Conservation (phyloP, 1,139 yeast species). For the Blastobotrys malaysiensis region DNA sequence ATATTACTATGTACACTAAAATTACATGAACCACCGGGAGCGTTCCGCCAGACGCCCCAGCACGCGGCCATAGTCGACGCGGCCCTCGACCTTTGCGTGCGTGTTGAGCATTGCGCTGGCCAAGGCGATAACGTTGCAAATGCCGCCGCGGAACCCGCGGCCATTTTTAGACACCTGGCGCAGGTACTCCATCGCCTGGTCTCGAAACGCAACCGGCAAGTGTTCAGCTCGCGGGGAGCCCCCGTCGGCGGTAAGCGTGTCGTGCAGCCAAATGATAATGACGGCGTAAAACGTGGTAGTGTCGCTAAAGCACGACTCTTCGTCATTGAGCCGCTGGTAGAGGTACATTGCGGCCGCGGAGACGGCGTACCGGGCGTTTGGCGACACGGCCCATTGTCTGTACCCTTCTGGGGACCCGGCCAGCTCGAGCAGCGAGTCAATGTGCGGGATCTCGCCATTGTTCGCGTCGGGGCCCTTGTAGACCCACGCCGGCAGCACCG, state of each 20-base stretch:
- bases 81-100: constrained; percentile 2
- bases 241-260: constrained; percentile 13
- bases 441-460: neutral
- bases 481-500: constrained; percentile 3
- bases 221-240: constrained; percentile 3
- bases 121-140: neutral
- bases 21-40: neutral
- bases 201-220: neutral
- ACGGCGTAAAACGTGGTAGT: constrained; percentile 27
- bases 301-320: neutral
- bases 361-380: constrained; percentile 26
- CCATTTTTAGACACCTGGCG: neutral
- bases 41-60: neutral
- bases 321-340: constrained; percentile 11
- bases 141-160: neutral
- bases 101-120: constrained; percentile 11
- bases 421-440: constrained; percentile 7
- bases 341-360: constrained; percentile 25
- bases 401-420: constrained; percentile 12
- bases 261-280: constrained; percentile 27
- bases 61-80: neutral
- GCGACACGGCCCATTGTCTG: constrained; percentile 25
- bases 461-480: constrained; percentile 1
- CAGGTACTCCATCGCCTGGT: neutral
- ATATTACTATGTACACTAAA: no score